Evolutionary conservation across 148 eudicot genomes (phyloP).

Genomic region (Diospyros kaki): DNA sequence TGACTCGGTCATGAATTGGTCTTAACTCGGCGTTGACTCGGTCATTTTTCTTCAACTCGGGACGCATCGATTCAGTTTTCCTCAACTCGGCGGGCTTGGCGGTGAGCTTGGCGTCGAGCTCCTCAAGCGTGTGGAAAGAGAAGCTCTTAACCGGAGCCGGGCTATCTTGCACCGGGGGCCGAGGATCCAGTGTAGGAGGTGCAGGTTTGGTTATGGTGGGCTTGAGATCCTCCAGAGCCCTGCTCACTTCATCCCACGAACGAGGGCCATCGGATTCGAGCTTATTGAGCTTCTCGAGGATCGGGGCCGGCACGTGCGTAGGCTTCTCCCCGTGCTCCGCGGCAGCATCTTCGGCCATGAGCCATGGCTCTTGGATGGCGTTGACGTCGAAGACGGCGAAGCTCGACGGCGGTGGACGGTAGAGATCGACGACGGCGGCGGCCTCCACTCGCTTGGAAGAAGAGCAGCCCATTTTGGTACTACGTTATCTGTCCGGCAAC

Average conservation of each 20-base stretch:
- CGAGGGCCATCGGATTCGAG: constrained; percentile 68
- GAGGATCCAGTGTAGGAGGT: constrained; percentile 7
- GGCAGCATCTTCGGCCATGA: constrained; percentile 27
- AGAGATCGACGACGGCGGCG: constrained; percentile 31
- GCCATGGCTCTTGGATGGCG: constrained; percentile 88
- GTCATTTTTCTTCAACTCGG: constrained; percentile 24
- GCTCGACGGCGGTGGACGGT: constrained; percentile 72
- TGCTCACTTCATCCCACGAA: constrained; percentile 94
- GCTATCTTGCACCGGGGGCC: constrained; percentile 15
- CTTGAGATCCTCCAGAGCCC: constrained; percentile 64
- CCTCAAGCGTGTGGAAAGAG: constrained; percentile 73
- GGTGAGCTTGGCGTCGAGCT: constrained; percentile 44
- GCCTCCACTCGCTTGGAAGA: constrained; percentile 62
- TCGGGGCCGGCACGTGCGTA: constrained; percentile 44
- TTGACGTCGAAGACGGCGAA: constrained; percentile 72
- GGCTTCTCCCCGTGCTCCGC: constrained; percentile 31
- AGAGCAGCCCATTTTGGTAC: constrained; percentile 63
- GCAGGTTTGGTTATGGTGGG: constrained; percentile 25
- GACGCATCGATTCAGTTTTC: constrained; percentile 28
- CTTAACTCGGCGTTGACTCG: constrained; percentile 24
- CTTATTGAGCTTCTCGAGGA: constrained; percentile 70
- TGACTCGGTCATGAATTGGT: constrained; percentile 8
- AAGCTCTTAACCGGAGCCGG: constrained; percentile 32
- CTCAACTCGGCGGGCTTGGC: constrained; percentile 26
- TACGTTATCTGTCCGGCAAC: neutral